Base-by-base conservation (phyloP, 352 stramenopile genomes). In the Globisporangium yorkense region DNA sequence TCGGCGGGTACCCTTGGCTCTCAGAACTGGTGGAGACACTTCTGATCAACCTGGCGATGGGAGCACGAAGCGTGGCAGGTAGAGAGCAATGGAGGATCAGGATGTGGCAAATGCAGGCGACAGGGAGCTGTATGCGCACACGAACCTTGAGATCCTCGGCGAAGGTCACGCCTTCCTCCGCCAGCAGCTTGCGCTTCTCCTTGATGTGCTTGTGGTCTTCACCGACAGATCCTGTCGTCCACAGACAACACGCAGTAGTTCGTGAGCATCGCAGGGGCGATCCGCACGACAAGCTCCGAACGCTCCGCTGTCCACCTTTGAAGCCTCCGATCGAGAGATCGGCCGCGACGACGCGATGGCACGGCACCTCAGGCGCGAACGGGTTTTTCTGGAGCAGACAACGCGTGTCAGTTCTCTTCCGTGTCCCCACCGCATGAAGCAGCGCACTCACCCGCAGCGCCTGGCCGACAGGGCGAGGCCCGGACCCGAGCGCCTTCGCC, bases 341-440 rank as follows among this genome's bases (percentile, higher is more conserved):
- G 29, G 67, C 78, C n/a, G 79, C 75, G n/a, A 94, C 78, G 10
- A 94, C 73, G 31, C 80, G 82, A 54, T 92, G 81, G 59, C 84
- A 94, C 7, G 81, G 84, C 48, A 94, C 77, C 54, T 89, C 59
- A 2, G 81, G 81, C 1, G 84, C 84, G 56, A 94, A 89, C 33
- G 84, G 84, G 51, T 94, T 94, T 56, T 89, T 88, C 84, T 93
- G 50, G 29, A 40, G 29, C 6, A 21, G 31, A 18, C 7, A 33
- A 47, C 10, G 50, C 12, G 45, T 3, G 15, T 39, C 8, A 56
- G 51, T 29, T 40, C 49, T 31, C 5, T 15, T 35, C 18, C 48
- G 27, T 29, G 15, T 16, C 27, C 8, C 18, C 27, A 33, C 13
- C 6, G 24, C 45, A 51, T 5, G n/a, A 45, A n/a, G 16, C 53